Evolutionary conservation across 257 asterid genomes (phyloP).

Genomic region (Osmanthus fragrans): DNA sequence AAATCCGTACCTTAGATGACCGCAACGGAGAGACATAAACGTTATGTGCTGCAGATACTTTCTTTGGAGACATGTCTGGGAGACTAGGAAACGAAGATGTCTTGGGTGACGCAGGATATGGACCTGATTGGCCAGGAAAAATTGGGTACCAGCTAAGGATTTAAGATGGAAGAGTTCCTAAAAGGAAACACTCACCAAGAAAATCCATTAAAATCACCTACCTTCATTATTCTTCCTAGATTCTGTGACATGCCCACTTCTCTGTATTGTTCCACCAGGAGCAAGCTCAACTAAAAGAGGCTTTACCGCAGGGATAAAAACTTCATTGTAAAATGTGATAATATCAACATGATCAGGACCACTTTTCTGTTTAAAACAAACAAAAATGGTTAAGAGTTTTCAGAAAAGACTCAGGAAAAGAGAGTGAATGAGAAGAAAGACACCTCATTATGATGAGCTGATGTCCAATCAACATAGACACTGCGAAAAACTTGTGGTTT

Average conservation of each 20-base stretch:
- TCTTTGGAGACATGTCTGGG: constrained; percentile 99
- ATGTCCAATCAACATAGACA: constrained; percentile 53
- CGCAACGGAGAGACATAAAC: constrained; percentile 93
- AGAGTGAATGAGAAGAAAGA: constrained; percentile 17
- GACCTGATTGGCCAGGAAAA: constrained; percentile 45
- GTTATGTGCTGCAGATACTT: constrained; percentile 89
- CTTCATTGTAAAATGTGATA: constrained; percentile 87
- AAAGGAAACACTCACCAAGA: constrained; percentile 6
- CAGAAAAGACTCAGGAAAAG: constrained; percentile 12
- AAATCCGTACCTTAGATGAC: constrained; percentile 69
- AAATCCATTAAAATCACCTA: constrained; percentile 32
- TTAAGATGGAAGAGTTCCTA: not conserved
- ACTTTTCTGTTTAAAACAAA: constrained; percentile 59
- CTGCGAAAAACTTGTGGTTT: constrained; percentile 68
- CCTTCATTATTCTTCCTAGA: constrained; percentile 56
- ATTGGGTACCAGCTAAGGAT: constrained; percentile 14
- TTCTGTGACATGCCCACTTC: constrained; percentile 47
- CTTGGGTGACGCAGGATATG: constrained; percentile 76
- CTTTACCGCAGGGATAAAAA: constrained; percentile 82
- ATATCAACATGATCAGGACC: constrained; percentile 89
- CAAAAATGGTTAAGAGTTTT: constrained; percentile 19
- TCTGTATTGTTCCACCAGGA: constrained; percentile 60
- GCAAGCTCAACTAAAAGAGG: constrained; percentile 92
- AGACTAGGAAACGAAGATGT: constrained; percentile 84
- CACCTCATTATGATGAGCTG: constrained; percentile 65